phyloP scores from a whole-genome alignment of 1,284 basidiomycete genomes.

The Meripilus lineatus region DNA sequence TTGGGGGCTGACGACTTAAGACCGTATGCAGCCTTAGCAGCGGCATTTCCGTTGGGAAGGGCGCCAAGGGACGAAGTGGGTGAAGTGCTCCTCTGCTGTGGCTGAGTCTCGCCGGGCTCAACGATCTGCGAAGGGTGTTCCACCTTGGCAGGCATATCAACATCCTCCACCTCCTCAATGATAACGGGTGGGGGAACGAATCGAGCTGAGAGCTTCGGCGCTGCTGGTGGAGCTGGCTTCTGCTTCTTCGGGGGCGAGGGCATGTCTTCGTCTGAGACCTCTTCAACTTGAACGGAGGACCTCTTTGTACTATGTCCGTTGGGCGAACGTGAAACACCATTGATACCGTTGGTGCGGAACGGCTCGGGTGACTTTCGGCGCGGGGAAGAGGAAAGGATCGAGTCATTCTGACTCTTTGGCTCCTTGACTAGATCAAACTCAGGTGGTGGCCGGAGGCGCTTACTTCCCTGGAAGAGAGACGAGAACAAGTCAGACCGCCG shows the following conservation, averaged over 20 bases:
- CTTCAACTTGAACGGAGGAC: constrained; percentile 17
- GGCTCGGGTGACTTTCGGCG: constrained; percentile 21
- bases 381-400: constrained; percentile 8
- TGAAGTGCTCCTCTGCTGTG: constrained; percentile 17
- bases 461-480: constrained; percentile 48
- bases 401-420: background rate
- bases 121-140: constrained; percentile 34
- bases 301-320: too few species aligned
- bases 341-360: constrained; percentile 4
- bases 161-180: constrained; percentile 30
- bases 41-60: constrained; percentile 1
- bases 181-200: constrained; percentile 13
- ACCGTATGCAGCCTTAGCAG: constrained; percentile 24
- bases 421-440: constrained; percentile 21
- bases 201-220: background rate
- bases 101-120: constrained; percentile 31
- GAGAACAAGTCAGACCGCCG: constrained; percentile 1
- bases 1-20: constrained; percentile 50
- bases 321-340: constrained; percentile 10
- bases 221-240: constrained; percentile 19
- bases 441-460: constrained; percentile 61
- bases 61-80: constrained; percentile 11
- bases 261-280: constrained; percentile 27
- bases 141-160: constrained; percentile 19
- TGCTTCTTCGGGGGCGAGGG: constrained; percentile 38